A percentile compares a stretch with the other conserved stretches of the same genome.
These are phyloP conservation scores for Yamadazyma ubonensis DNA, from an alignment of 805 yeast genomes.

Conservation along the genomic window DNA sequence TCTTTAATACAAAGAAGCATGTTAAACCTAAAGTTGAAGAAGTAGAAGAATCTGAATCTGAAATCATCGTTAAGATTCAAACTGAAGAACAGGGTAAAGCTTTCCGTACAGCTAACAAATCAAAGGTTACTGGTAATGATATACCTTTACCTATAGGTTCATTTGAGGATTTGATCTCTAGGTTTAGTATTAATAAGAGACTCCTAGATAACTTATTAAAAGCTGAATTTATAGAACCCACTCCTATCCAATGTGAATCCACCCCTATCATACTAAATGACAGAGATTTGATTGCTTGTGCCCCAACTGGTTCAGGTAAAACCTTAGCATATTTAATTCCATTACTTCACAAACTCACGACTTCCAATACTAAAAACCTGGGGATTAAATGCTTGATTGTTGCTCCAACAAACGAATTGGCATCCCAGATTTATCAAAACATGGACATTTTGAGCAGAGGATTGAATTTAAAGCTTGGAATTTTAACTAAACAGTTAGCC, in stretches of 20 bases:
- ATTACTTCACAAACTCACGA: conserved; percentile 52
- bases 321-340: conserved; percentile 90
- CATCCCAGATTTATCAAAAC: conserved; percentile 77
- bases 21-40: conserved; percentile 17
- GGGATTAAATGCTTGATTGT: conserved; percentile 76
- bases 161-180: conserved; percentile 71
- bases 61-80: conserved; percentile 45
- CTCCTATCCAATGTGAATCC: conserved; percentile 90
- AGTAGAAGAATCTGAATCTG: conserved; percentile 26
- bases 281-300: conserved; percentile 87
- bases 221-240: conserved; percentile 78
- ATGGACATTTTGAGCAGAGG: conserved; percentile 58
- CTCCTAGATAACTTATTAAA: conserved; percentile 63
- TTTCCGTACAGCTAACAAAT: conserved; percentile 58
- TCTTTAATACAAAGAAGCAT: conserved; percentile 61
- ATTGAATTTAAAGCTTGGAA: conserved; percentile 55
- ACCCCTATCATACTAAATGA: conserved; percentile 70
- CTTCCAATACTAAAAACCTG: conserved; percentile 24
- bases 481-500: conserved; percentile 70
- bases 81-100: conserved; percentile 57
- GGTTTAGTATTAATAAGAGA: conserved; percentile 63
- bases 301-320: conserved; percentile 98
- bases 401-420: conserved; percentile 94
- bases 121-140: conserved; percentile 80
- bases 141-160: conserved; percentile 89